Evolutionary conservation across 1,284 basidiomycete genomes (phyloP), one percentile per base, ranked within the genome.

Genomic region (Trametes hirsuta): DNA sequence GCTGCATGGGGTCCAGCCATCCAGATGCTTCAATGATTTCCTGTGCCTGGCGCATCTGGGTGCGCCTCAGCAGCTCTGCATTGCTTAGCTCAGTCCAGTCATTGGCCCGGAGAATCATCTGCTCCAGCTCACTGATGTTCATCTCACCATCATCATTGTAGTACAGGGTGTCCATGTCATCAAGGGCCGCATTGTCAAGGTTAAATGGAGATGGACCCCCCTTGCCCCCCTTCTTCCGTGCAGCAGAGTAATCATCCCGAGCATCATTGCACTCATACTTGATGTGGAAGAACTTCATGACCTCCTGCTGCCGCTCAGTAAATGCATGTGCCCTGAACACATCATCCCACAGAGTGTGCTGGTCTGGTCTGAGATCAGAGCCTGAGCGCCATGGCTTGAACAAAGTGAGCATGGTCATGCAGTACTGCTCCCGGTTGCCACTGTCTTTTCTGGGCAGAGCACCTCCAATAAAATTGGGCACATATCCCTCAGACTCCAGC

Each of bases 361-460:
- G 39, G 25, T 34, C 10, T 22, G 37, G 14, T 24, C 52, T 46
- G n/a, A 53, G 42, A 25, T 53, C 49, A 40, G 36, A 37, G 15
- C 55, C 55, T 30, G 36, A 41, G 6, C 56, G 15, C 56, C 49
- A 53, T 12, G 56, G 56, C 30, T 58, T 58, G 50, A 58, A 47
- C 10, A 14, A 6, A 8, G 30, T 30, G 8, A 30, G 30, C 30
- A 30, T 30, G 30, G 30, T 30, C 30, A 30, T 30, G 30, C 30
- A 30, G 30, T 30, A 30, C 30, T 30, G 30, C 30, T 30, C 30
- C 4, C 30, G 30, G 30, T 30, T 30, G 30, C 30, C 30, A 30
- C 30, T 30, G 30, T 30, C 30, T 30, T 30, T 30, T 30, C 30
- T 30, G 30, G 30, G 30, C 30, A 30, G 30, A 8, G 30, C 30